Evolutionary conservation across 805 yeast genomes (phyloP).

Genomic region (Spencermartinsiella europaea): DNA sequence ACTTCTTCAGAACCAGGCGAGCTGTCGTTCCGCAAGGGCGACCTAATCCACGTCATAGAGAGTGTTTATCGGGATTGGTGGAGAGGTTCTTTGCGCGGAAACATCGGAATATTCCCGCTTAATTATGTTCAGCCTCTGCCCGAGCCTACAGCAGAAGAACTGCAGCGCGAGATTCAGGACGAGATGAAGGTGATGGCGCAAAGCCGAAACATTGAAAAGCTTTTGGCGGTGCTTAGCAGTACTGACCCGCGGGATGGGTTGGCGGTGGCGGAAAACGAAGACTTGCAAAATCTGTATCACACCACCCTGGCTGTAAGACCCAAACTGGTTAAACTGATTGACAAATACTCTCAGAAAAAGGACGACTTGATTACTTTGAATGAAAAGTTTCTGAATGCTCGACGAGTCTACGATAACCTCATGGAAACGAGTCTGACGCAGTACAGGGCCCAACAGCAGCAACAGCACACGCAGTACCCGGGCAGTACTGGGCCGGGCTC

Average conservation of each 20-base stretch:
- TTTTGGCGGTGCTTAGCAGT: constrained; percentile 51
- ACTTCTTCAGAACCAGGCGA: constrained; percentile 79
- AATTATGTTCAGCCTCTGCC: constrained; percentile 82
- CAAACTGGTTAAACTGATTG: constrained; percentile 66
- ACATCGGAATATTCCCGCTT: constrained; percentile 83
- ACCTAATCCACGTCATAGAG: constrained; percentile 80
- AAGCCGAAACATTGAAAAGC: constrained; percentile 59
- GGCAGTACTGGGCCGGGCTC: neutral
- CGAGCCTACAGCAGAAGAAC: constrained; percentile 58
- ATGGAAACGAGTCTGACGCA: constrained; percentile 45
- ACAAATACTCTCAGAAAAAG: constrained; percentile 67
- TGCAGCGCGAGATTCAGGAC: constrained; percentile 43
- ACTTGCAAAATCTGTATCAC: constrained; percentile 69
- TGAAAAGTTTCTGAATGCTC: constrained; percentile 63
- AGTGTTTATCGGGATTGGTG: constrained; percentile 93
- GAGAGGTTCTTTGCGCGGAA: constrained; percentile 79
- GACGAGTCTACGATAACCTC: constrained; percentile 61
- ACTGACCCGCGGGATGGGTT: constrained; percentile 31
- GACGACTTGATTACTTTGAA: constrained; percentile 73
- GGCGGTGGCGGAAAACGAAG: constrained; percentile 49
- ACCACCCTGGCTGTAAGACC: constrained; percentile 69
- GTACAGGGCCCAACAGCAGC: constrained; percentile 8
- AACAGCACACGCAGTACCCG: constrained; percentile 19
- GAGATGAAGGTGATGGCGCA: constrained; percentile 53
- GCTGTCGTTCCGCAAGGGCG: constrained; percentile 80